Percentiles rank a stretch among this genome's conserved stretches.
These are phyloP conservation scores for Solanum piurae DNA, from an alignment of 257 asterid species.

Conservation along the genomic window DNA sequence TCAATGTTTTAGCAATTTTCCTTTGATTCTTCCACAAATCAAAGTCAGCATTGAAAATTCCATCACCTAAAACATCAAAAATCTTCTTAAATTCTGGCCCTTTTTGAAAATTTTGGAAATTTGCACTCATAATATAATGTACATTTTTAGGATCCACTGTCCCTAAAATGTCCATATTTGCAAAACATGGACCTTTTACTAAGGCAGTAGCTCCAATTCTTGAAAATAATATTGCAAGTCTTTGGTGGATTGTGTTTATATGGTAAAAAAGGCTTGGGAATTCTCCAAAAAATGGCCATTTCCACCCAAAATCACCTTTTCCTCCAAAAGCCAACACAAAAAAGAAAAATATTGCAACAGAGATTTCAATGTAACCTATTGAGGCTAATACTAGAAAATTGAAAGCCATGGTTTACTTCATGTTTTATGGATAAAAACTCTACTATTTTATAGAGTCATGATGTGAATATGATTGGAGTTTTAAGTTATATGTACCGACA, in stretches of 20 bases:
- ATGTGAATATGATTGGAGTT: too few relatives aligned
- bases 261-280: neutral
- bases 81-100: conserved; percentile 15
- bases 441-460: neutral
- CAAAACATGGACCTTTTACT: neutral
- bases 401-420: neutral
- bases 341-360: neutral
- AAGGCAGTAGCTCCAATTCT: neutral
- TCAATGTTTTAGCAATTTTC: conserved; percentile 18
- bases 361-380: neutral
- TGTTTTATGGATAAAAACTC: neutral
- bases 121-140: neutral
- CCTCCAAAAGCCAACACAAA: neutral
- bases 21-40: conserved; percentile 38
- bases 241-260: neutral
- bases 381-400: neutral
- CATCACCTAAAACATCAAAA: conserved; percentile 42
- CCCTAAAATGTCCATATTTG: neutral
- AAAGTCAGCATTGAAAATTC: conserved; percentile 40
- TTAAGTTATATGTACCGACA: neutral
- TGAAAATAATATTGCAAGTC: neutral
- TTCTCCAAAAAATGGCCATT: neutral
- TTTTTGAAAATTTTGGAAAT: neutral
- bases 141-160: neutral
- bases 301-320: neutral